Conservation (phyloP, 768 basidiomycete genomes). For the Polyporus arcularius region DNA sequence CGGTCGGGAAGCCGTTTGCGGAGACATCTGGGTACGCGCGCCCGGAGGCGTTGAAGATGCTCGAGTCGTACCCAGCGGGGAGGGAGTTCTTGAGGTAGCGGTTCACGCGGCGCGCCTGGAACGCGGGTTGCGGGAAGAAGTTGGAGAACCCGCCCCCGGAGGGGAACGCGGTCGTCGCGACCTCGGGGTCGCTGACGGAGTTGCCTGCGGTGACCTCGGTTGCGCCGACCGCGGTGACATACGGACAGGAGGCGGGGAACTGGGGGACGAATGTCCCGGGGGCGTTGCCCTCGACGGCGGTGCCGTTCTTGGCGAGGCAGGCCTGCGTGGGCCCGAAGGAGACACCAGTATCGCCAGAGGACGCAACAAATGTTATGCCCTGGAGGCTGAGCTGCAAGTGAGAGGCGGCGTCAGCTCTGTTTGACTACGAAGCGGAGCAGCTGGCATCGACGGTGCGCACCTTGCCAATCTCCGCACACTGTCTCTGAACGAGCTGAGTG, state of each 20-base stretch:
- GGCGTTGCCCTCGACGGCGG: neutral
- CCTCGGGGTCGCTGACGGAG: conserved; percentile 31
- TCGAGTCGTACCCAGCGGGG: conserved; percentile 31
- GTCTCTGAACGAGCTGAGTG: conserved; percentile 33
- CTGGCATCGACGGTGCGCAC: neutral
- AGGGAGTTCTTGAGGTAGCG: conserved; percentile 31
- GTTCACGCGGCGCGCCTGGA: conserved; percentile 31
- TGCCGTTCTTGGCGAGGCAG: conserved; percentile 34
- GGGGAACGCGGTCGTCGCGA: conserved; percentile 34
- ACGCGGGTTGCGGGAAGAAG: conserved; percentile 38
- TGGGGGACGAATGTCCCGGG: neutral
- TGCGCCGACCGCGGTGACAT: conserved; percentile 35
- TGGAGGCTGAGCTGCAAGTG: conserved; percentile 25
- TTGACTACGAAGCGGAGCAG: neutral
- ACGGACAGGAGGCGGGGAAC: conserved; percentile 37
- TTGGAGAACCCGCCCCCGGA: conserved; percentile 44
- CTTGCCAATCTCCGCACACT: conserved; percentile 47
- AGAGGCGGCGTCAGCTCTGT: neutral
- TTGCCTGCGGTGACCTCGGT: conserved; percentile 33
- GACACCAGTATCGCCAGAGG: conserved; percentile 45
- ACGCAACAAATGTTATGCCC: conserved; percentile 40
- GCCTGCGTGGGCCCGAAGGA: conserved; percentile 30
- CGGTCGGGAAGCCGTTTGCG: conserved; percentile 34
- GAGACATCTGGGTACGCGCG: conserved; percentile 33
- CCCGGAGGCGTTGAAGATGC: conserved; percentile 35